Base-by-base conservation (phyloP, 169 alveolate species). In the Perkinsus marinus region DNA sequence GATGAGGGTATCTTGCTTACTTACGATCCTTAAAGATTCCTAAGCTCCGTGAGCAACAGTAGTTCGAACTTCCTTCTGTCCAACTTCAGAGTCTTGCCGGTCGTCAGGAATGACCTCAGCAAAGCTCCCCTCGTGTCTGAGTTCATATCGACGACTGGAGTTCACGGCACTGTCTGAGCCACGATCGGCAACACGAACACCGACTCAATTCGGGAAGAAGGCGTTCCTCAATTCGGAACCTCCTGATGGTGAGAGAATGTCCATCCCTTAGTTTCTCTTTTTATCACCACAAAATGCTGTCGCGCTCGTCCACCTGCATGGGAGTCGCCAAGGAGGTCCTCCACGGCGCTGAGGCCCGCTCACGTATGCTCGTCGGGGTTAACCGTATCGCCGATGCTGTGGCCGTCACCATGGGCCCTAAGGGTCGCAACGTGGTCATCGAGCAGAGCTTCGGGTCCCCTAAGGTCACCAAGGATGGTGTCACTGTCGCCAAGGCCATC, bases 391-490 rank as follows among this genome's bases (percentile, higher is more conserved):
- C 99, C 36, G 99, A 99, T 93, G 99, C 99, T 0, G 99, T 99
- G 39, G 97, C 99, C 93, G 99, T 98, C 38, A 99, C 99, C 6
- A 95, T 99, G 43, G 99, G 99, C 39, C 99, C 99, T 39, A 97
- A 97, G 96, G 99, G 99, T 43, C 96, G 99, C 93, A 99, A 99
- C 92, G 99, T 98, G 30, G 98, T 99, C 47, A 97, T 99, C 57
- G 99, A 98, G 92, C 97, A 97, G 94, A 93, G 98, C 16, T 98
- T 96, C 94, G 98, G 99, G 7, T 93, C 98, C 0, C 99, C 99
- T 9, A 98, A 98, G 95, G 98, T 99, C 93, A 98, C 99, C 68
- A 99, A 99, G 95, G 99, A 99, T 94, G 99, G 99, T 19, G 99
- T 99, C 41, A 98, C 99, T 0, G 99, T 99, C 34, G 99, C 99